A percentile compares a stretch with the other conserved stretches of the same genome.
These are phyloP conservation scores for Diutina pseudorugosa DNA, from an alignment of 1,139 yeast species.

Conservation along the genomic window DNA sequence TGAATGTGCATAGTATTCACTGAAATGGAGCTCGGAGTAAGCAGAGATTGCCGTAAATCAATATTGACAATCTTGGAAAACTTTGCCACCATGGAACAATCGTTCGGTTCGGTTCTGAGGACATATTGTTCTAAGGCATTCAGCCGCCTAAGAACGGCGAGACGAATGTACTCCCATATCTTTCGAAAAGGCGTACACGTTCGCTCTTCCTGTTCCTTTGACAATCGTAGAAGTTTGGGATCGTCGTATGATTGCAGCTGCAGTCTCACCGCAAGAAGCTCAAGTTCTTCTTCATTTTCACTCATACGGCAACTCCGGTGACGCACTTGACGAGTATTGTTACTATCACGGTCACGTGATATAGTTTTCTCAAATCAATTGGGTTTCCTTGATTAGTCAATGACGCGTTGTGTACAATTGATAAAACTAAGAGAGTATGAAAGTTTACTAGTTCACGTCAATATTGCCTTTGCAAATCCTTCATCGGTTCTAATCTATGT, in stretches of 20 bases:
- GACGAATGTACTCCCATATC: neutral
- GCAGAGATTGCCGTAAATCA: slow-evolving; percentile 14
- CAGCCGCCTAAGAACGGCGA: neutral
- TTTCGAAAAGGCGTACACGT: neutral
- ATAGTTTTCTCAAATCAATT: no score
- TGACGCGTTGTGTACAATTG: no score
- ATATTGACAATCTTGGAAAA: slow-evolving; percentile 27
- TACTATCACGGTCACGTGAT: neutral
- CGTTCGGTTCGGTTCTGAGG: slow-evolving; percentile 35
- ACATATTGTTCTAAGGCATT: slow-evolving; percentile 32
- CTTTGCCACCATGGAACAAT: slow-evolving; percentile 41
- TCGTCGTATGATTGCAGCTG: neutral
- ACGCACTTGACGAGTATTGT: neutral
- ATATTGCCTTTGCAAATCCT: no score
- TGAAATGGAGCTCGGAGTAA: slow-evolving; percentile 23
- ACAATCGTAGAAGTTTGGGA: neutral
- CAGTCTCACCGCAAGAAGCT: neutral
- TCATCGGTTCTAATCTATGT: no score
- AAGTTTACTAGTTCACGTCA: no score
- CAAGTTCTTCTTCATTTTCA: neutral
- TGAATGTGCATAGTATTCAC: slow-evolving; percentile 36
- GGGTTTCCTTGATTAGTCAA: no score
- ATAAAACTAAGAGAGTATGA: no score
- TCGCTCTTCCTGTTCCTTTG: neutral
- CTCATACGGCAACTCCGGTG: neutral